Evolutionary conservation across 2,329 filamentous ascomycete genomes (phyloP).

Genomic region (Chlorencoelia australis): DNA sequence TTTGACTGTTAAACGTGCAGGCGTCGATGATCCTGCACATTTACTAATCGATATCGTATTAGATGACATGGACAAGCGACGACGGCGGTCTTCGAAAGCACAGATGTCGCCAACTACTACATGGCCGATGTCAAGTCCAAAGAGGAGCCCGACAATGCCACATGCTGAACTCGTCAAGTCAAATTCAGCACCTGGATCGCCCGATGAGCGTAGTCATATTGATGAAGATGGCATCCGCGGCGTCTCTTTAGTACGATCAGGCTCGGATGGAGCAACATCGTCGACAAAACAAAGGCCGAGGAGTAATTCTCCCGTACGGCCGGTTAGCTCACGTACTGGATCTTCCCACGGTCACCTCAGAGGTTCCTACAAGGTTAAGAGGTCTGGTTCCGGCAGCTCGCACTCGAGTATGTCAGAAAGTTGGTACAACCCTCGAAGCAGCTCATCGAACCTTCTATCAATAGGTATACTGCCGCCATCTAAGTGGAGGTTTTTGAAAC

Average conservation of each 20-base stretch:
- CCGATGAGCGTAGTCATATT: slow-evolving; percentile 26
- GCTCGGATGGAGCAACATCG: slow-evolving; percentile 24
- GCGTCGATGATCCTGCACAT: slow-evolving; percentile 82
- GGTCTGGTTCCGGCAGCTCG: slow-evolving; percentile 87
- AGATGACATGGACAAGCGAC: slow-evolving; percentile 90
- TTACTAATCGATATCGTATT: slow-evolving; percentile 87
- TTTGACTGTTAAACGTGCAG: slow-evolving; percentile 77
- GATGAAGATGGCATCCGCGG: slow-evolving; percentile 17
- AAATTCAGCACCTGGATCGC: slow-evolving; percentile 46
- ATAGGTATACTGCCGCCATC: slow-evolving; percentile 65
- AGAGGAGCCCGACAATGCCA: slow-evolving; percentile 52
- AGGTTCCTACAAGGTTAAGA: slow-evolving; percentile 59
- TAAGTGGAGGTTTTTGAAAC: slow-evolving; percentile 92
- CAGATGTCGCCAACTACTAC: slow-evolving; percentile 70
- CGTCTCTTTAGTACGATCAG: slow-evolving; percentile 20
- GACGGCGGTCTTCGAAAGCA: slow-evolving; percentile 76
- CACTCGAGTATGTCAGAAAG: slow-evolving; percentile 66
- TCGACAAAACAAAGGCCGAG: slow-evolving; percentile 40
- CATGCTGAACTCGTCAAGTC: slow-evolving; percentile 59
- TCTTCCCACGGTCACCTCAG: slow-evolving; percentile 48
- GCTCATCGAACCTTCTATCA: slow-evolving; percentile 66
- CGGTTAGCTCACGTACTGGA: slow-evolving; percentile 62
- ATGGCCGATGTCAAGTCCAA: slow-evolving; percentile 49
- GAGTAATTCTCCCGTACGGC: slow-evolving; percentile 74
- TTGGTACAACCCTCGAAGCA: slow-evolving; percentile 54